Base-by-base conservation (phyloP, 176 grass and related monocot species). In the Elaeis guineensis region DNA sequence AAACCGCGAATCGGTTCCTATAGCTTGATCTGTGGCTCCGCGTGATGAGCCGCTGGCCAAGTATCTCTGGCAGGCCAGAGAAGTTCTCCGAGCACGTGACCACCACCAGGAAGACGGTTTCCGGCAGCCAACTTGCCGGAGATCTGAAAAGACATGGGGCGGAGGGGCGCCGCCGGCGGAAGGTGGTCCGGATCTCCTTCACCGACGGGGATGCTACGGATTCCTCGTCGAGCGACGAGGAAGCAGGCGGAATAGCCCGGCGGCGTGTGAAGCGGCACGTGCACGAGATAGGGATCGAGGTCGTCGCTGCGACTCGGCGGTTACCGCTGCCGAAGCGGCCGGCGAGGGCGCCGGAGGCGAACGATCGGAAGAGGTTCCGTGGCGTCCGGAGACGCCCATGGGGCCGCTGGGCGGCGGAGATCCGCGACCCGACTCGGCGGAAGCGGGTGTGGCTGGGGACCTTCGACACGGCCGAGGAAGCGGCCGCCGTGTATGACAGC, bases 351-450 rank as follows among this genome's bases (percentile, higher is more conserved):
- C 51, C 75, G 49, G 53, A 57, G 1, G 19, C 25, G 51, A 19
- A 7, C 22, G 16, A 15, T 44, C 39, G 23, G 70, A 61, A 67
- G 39, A 58, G 21, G 28, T 89, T 84, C 61, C 73, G 69, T 16
- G 85, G 85, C 48, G 85, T 89, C 21, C 77, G 85, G 22, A 51
- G 16, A 19, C 64, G 85, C 28, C 85, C 85, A 21, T 89, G 80
- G 85, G 85, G 85, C 21, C 79, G 54, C 51, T 89, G 61, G 69
- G 65, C 77, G 20, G 85, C 85, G 64, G 85, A 84, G 85, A 89
- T 89, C 69, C 85, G 85, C 44, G 85, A 84, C 64, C 77, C 80
- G 17, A 16, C 20, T 35, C 80, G 57, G 61, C 35, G 60, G 16
- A 83, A 83, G 51, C 70, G 70, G 24, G 16, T 74, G 17, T 74